Percentiles rank a stretch among this genome's conserved stretches.
phyloP scores from a whole-genome alignment of 768 basidiomycete genomes.

The Termitomyces sp. region DNA sequence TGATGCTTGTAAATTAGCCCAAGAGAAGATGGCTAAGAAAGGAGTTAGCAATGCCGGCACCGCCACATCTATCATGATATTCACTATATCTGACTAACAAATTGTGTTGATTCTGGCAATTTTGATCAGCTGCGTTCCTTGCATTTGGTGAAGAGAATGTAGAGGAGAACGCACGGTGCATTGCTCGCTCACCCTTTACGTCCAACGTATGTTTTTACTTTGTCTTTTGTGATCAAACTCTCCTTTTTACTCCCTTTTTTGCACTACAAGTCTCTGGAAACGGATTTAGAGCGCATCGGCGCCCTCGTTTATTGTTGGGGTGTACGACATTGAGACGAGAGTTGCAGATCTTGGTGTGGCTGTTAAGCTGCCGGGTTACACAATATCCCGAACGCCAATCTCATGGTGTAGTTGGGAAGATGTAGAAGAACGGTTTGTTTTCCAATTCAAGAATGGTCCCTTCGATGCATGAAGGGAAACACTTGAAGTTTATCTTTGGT shows the following conservation, averaged over 20 bases:
- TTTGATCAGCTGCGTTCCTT: slow-evolving; percentile 27
- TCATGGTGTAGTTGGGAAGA: too few relatives aligned
- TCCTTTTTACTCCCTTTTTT: not conserved
- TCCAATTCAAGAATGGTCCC: too few relatives aligned
- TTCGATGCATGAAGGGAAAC: too few relatives aligned
- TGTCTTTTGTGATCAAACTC: not conserved
- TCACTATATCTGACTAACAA: not conserved
- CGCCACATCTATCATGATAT: slow-evolving; percentile 23
- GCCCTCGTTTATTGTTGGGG: slow-evolving; percentile 19
- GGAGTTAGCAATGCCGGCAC: slow-evolving; percentile 18
- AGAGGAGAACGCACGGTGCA: slow-evolving; percentile 17
- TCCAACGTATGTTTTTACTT: slow-evolving; percentile 10
- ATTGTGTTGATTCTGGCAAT: not conserved
- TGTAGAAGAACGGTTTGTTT: too few relatives aligned
- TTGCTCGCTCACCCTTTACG: slow-evolving; percentile 14
- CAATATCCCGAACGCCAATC: not conserved
- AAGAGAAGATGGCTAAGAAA: slow-evolving; percentile 26
- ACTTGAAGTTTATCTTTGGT: too few relatives aligned
- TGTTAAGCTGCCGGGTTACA: slow-evolving; percentile 14
- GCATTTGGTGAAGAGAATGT: slow-evolving; percentile 40
- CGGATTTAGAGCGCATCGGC: not conserved
- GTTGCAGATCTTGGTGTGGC: slow-evolving; percentile 16
- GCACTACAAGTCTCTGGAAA: slow-evolving; percentile 7
- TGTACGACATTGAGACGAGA: slow-evolving; percentile 19
- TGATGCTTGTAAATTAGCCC: slow-evolving; percentile 11